Conservation (phyloP, 106 monocot species). For the Chionographis japonica region DNA sequence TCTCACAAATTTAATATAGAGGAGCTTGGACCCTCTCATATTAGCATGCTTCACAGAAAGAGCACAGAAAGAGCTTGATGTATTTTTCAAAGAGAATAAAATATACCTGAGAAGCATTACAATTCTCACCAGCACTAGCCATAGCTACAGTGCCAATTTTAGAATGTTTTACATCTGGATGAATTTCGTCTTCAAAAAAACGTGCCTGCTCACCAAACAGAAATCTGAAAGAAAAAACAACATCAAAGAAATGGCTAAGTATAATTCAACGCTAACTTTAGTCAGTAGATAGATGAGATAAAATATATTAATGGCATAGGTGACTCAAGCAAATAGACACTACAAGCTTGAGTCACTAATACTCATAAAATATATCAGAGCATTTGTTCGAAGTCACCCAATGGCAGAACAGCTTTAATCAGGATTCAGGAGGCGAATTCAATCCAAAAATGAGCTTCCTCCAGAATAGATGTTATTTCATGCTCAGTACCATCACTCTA, state of each 20-base stretch:
- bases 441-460: too few relatives aligned
- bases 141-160: conserved; percentile 87
- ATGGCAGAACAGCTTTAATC: too few relatives aligned
- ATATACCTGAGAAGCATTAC: conserved; percentile 92
- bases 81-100: background rate
- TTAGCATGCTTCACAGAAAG: background rate
- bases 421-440: too few relatives aligned
- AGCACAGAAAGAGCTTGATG: background rate
- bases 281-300: background rate
- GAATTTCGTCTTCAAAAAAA: conserved; percentile 93
- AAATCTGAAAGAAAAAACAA: conserved; percentile 41
- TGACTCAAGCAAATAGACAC: too few relatives aligned
- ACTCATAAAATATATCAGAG: too few relatives aligned
- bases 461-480: too few relatives aligned
- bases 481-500: too few relatives aligned
- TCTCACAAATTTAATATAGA: too few relatives aligned
- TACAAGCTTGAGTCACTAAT: too few relatives aligned
- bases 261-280: background rate
- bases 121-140: conserved; percentile 91
- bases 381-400: too few relatives aligned
- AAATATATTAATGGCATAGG: background rate
- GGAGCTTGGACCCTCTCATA: too few relatives aligned
- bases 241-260: background rate
- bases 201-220: conserved; percentile 96
- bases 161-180: conserved; percentile 85